Evolutionary conservation across 2,329 filamentous ascomycete genomes (phyloP).

Genomic region (Neonectria faginata): DNA sequence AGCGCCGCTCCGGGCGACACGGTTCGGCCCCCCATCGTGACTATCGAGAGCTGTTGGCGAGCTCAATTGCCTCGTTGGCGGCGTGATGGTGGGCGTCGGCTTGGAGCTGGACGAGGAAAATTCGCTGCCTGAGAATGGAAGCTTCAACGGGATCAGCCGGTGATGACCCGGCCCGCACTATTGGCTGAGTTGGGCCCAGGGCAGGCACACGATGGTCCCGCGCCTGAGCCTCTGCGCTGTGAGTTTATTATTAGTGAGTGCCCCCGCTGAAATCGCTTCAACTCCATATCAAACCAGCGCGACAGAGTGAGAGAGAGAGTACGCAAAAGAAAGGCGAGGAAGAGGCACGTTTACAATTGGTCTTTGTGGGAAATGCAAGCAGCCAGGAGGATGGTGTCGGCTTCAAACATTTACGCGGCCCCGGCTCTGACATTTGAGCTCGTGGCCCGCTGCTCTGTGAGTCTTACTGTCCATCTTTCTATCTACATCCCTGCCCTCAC

Average conservation of each 20-base stretch:
- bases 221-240: slow-evolving; percentile 1
- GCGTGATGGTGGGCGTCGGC: slow-evolving; percentile 38
- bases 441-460: slow-evolving; percentile 82
- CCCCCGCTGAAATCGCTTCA: slow-evolving; percentile 39
- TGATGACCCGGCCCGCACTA: slow-evolving; percentile 47
- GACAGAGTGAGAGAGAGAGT: slow-evolving; percentile 18
- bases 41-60: slow-evolving; percentile 41
- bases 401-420: slow-evolving; percentile 62
- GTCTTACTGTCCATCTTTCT: slow-evolving; percentile 45
- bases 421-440: slow-evolving; percentile 83
- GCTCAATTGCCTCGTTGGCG: slow-evolving; percentile 47
- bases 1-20: slow-evolving; percentile 75
- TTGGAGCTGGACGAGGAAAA: slow-evolving; percentile 44
- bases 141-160: slow-evolving; percentile 45
- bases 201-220: background rate
- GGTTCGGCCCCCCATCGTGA: slow-evolving; percentile 50
- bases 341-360: slow-evolving; percentile 11
- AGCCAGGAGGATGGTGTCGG: slow-evolving; percentile 60
- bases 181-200: slow-evolving; percentile 33
- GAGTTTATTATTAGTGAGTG: slow-evolving; percentile 9
- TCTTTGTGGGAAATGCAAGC: slow-evolving; percentile 46
- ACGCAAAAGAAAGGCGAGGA: slow-evolving; percentile 24
- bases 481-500: slow-evolving; percentile 23
- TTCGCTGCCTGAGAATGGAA: slow-evolving; percentile 40
- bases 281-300: slow-evolving; percentile 28